Evolutionary conservation across 768 basidiomycete species (phyloP), one percentile per base, ranked within the genome.

Genomic region (Boletus tomentosulus): DNA sequence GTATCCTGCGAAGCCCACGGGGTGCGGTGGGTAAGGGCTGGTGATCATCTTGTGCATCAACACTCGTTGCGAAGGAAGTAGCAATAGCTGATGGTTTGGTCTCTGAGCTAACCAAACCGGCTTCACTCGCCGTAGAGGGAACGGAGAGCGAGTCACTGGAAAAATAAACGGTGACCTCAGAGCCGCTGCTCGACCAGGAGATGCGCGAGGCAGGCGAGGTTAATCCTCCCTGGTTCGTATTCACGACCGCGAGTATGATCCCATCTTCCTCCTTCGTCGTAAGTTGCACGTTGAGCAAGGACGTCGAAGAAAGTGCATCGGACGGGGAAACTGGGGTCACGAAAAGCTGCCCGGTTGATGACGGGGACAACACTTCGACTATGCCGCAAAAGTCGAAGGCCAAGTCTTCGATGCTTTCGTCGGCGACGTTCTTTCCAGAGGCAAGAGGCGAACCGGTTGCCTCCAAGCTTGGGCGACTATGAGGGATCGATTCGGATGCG

Each of bases 61-160:
- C 44, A n/a, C 57, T 66, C 34, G 65, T 66, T 35, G 50, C 60
- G 3, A 62, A 47, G 27, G 64, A 65, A 39, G 62, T 56, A 27
- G 48, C 30, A 13, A 34, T 28, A 25, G 39, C 43, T 6, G 54
- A 56, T 19, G 41, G 13, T 22, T 22, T 46, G 12, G 24, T 33
- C 27, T 47, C 56, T 24, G 54, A 56, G 25, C 12, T 16, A 31
- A 30, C 24, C 12, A 37, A 45, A 42, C 19, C 15, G 4, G 6
- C 15, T 11, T 13, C 50, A 38, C 27, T 39, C 16, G 46, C 24
- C 15, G 47, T 51, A 35, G 49, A 42, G 37, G 19, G 24, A 12
- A 51, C 49, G 12, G 46, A 56, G 37, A 51, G 49, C 2, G 54
- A 31, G 46, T 55, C 53, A 13, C 33, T 39, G 39, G 61, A 56